A percentile compares a stretch with the other conserved stretches of the same genome.
phyloP scores from a whole-genome alignment of 805 yeast species.

The Kodamaea lidongshanica region DNA sequence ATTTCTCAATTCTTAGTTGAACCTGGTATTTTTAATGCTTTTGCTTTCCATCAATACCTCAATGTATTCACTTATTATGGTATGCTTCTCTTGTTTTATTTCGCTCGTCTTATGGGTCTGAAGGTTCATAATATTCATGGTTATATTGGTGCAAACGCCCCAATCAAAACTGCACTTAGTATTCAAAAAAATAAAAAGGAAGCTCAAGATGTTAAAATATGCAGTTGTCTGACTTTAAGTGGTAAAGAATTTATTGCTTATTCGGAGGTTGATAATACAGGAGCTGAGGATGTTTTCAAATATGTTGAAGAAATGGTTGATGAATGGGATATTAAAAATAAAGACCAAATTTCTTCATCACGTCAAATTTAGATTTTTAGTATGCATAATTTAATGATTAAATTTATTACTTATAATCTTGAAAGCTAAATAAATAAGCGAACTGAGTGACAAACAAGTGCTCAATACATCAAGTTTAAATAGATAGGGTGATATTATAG shows the following conservation, averaged over 20 bases:
- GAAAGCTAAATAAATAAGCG: too few species aligned
- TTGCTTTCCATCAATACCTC: conserved; percentile 69
- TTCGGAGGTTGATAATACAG: conserved; percentile 54
- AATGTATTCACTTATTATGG: conserved; percentile 78
- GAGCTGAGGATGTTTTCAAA: conserved; percentile 58
- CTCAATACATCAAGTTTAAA: too few species aligned
- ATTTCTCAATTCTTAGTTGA: conserved; percentile 75
- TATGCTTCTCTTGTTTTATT: conserved; percentile 76
- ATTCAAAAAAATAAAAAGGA: conserved; percentile 24
- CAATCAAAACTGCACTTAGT: conserved; percentile 49
- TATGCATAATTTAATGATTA: too few species aligned
- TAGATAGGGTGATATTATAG: too few species aligned
- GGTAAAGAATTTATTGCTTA: conserved; percentile 62
- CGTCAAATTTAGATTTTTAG: too few species aligned
- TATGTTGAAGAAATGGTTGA: conserved; percentile 51
- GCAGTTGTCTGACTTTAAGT: conserved; percentile 60
- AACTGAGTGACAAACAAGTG: too few species aligned
- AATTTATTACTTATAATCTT: too few species aligned
- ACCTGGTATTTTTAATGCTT: conserved; percentile 90
- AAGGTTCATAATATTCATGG: conserved; percentile 88
- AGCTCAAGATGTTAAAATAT: conserved; percentile 49
- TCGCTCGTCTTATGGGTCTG: conserved; percentile 78
- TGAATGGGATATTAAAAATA: conserved; percentile 72
- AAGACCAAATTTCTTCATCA: conserved; percentile 63
- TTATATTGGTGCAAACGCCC: conserved; percentile 84